Evolutionary conservation across 1,139 yeast genomes (phyloP).

Genomic region (Taphrina sp.): DNA sequence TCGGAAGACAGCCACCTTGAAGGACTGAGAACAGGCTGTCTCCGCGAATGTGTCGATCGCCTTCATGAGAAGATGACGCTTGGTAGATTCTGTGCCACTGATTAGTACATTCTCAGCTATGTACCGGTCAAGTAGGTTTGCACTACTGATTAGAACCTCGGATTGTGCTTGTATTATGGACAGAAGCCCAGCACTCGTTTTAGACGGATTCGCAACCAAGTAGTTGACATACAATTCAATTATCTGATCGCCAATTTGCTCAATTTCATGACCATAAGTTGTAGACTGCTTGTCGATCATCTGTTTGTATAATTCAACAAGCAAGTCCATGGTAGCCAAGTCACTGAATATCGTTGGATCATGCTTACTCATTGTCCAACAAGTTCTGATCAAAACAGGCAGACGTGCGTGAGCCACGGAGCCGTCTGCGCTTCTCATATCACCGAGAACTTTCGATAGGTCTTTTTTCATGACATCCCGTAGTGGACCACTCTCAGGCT

Average conservation of each 20-base stretch:
- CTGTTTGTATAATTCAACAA: conserved; percentile 4
- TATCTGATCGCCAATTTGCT: conserved; percentile 1
- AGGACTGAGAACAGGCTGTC: not conserved
- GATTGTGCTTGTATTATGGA: conserved; percentile 2
- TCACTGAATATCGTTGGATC: not conserved
- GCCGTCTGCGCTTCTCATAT: conserved; percentile 47
- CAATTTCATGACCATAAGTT: not conserved
- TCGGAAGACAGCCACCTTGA: conserved; percentile 28
- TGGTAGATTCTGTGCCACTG: not conserved
- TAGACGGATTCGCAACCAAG: not conserved
- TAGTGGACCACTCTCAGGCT: conserved; percentile 32
- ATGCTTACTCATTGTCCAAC: not conserved
- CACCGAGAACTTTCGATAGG: conserved; percentile 34
- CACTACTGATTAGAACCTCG: not conserved
- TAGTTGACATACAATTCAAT: conserved; percentile 1
- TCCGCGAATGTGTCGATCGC: conserved; percentile 3
- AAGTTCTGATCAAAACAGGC: conserved; percentile 2
- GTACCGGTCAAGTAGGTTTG: not conserved
- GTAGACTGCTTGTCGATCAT: not conserved
- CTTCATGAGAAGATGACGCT: not conserved
- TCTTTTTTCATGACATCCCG: conserved; percentile 17
- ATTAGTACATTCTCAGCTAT: not conserved
- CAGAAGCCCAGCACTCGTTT: not conserved
- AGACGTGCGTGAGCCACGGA: not conserved
- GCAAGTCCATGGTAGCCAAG: not conserved